Base-by-base conservation (phyloP, 2,329 filamentous ascomycete species). In the Fusarium ambrosium region DNA sequence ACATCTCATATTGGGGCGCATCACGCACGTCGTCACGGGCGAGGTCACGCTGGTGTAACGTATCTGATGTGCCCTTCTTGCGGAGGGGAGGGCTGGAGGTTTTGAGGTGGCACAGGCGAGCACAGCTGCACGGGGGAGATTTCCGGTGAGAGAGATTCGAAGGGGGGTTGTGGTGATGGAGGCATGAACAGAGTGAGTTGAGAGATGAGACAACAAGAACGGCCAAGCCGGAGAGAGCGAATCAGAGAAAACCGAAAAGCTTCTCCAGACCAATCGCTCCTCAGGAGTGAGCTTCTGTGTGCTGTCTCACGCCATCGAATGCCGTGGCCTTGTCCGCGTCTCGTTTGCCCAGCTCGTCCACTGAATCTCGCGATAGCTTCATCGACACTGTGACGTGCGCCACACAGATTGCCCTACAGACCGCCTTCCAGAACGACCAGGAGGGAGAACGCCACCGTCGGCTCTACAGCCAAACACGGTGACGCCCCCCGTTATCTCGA, bases 21-120 rank as follows among this genome's bases (percentile, higher is more conserved):
- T 64, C 70, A 73, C 62, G 73, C 67, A 63, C 29, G 39, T 70
- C 51, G 61, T 75, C 69, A 72, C 69, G 53, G 37, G 69, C 69
- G 41, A 58, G 60, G 72, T 66, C 73, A 70, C 62, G 64, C 56
- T 48, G 29, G 70, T 75, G 70, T 75, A 71, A 75, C 72, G 20
- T 55, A 22, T n/a, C 24, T 36, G 55, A 37, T 59, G n/a, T 37
- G 29, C 34, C 27, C 34, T 59, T 14, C 24, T 24, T 29, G 27
- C 20, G 18, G 41, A 29, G 29, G 58, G 34, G 24, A 22, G 37
- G 22, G 24, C 61, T 34, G 41, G 36, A 64, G 13, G 58, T 43
- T 34, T 43, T 43, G 53, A 61, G n/a, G 58, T 61, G 58, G 24
- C 58, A 61, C 58, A 43, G 58, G 24, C 13, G 58, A 61, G 37